These are phyloP conservation scores for Crucihimalaya himalaica DNA, from an alignment of 345 rosid species.

Conservation along the genomic window DNA sequence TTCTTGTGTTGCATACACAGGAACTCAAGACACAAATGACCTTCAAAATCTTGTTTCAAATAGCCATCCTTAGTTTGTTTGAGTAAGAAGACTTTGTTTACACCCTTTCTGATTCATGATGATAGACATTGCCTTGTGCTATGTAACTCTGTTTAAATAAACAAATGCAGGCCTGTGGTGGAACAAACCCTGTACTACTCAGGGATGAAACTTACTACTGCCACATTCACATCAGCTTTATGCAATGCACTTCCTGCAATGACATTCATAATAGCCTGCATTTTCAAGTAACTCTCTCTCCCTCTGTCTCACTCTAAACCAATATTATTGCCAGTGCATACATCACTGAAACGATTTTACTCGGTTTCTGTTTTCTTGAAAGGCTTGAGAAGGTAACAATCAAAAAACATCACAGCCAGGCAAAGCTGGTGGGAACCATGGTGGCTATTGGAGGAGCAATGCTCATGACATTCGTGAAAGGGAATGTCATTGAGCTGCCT, in stretches of 20 bases:
- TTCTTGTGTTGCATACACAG: slow-evolving; percentile 43
- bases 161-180: slow-evolving; percentile 37
- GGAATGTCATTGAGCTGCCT: slow-evolving; percentile 58
- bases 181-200: slow-evolving; percentile 53
- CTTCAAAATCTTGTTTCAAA: slow-evolving; percentile 55
- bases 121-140: neutral
- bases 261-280: slow-evolving; percentile 64
- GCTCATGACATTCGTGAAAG: slow-evolving; percentile 73
- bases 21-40: slow-evolving; percentile 77
- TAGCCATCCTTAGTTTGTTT: slow-evolving; percentile 59
- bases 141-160: slow-evolving; percentile 1
- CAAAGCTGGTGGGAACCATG: slow-evolving; percentile 72
- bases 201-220: slow-evolving; percentile 74
- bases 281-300: slow-evolving; percentile 48
- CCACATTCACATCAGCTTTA: slow-evolving; percentile 70
- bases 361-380: slow-evolving; percentile 1
- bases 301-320: neutral
- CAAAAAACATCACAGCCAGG: slow-evolving; percentile 67
- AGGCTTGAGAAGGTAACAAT: slow-evolving; percentile 74
- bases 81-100: slow-evolving; percentile 55
- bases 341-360: neutral
- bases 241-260: slow-evolving; percentile 73
- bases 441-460: slow-evolving; percentile 91
- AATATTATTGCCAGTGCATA: neutral
- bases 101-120: slow-evolving; percentile 1